Base-by-base conservation (phyloP, 192 early-diverging fungal species). In the Backusella westeae region DNA sequence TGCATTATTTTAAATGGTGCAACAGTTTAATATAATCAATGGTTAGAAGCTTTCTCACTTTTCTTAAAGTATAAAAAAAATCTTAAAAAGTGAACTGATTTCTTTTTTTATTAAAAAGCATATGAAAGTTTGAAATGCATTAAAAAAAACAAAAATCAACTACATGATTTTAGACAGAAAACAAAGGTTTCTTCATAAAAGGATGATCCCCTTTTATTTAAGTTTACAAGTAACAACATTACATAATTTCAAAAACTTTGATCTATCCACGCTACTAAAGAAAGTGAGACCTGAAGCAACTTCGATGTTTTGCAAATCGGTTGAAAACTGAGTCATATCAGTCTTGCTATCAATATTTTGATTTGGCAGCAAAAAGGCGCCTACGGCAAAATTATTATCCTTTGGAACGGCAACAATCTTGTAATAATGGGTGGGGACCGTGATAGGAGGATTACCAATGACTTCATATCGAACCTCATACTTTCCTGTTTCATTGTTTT, bases 291-390 rank as follows among this genome's bases (percentile, higher is more conserved):
- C 91, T 10, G 90, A 87, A 12, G 89, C 86, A 81, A 85, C 89
- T 71, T 92, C 90, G 26, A 95, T 76, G 21, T 84, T 85, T 71
- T 94, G 91, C 6, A 95, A n/a, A 6, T 92, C 89, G 9, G 93
- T 85, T 23, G 82, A 77, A 84, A 93, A 96, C 1, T 73, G 78
- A 1, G 82, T 80, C 70, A 98, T 78, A n/a, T 90, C 91, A 0
- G 85, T 85, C 7, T 81, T 63, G 75, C 85, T 78, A 29, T 86
- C 84, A 49, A 96, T 94, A 4, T 76, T 74, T 75, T 87, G 77
- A 85, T 98, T 98, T 0, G 95, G 95, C 36, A 98, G 67, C 4
- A 96, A 89, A 85, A 98, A 98, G 0, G 87, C 89, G 23, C 86
- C 92, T 0, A 90, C 42, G 7, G 88, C 81, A 71, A 87, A 86